Evolutionary conservation across 1,284 basidiomycete species (phyloP), one percentile per base, ranked within the genome.

Genomic region (Afroboletus lepidellus): DNA sequence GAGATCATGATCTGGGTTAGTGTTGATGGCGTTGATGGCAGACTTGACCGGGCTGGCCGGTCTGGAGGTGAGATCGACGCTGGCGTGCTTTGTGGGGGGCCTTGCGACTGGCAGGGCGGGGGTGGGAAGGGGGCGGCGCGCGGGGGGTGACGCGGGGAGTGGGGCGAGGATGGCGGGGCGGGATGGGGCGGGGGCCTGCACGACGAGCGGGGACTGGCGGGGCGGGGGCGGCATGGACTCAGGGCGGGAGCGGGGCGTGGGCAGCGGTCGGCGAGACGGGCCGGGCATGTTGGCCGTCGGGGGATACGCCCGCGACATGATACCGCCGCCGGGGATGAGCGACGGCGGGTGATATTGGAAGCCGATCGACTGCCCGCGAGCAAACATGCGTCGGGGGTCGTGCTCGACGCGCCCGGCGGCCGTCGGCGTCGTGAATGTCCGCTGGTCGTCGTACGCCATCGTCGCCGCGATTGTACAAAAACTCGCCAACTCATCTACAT

Each of bases 151-250:
- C 1, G 63, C 46, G 24, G 63, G 54, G 21, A 58, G 41, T 15
- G 55, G 52, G 0, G 64, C 39, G 25, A 69, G 60, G 16, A 69
- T 65, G 46, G 54, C 64, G 36, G 65, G 65, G 12, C 67, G 60
- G 27, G 65, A 69, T 3, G 65, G 65, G 0, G 65, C 69, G 37
- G 65, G 65, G 3, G 65, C 59, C n/a, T 69, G 68, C 4, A 67
- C 57, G 62, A 57, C 46, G 53, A 61, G 61, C 34, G 61, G 64
- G n/a, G 39, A 2, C 11, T 60, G 57, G 41, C 63, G 66, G 36
- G 18, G 44, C 0, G 59, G 54, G 0, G 56, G 67, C 8, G 65
- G 65, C 53, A 67, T 58, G 3, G 69, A 70, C 50, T 71, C 66
- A 20, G 66, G 66, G 27, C 69, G 69, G 3, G 57, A 15, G 24